Evolutionary conservation across 768 basidiomycete species (phyloP).

Genomic region (Fibroporia radiculosa): DNA sequence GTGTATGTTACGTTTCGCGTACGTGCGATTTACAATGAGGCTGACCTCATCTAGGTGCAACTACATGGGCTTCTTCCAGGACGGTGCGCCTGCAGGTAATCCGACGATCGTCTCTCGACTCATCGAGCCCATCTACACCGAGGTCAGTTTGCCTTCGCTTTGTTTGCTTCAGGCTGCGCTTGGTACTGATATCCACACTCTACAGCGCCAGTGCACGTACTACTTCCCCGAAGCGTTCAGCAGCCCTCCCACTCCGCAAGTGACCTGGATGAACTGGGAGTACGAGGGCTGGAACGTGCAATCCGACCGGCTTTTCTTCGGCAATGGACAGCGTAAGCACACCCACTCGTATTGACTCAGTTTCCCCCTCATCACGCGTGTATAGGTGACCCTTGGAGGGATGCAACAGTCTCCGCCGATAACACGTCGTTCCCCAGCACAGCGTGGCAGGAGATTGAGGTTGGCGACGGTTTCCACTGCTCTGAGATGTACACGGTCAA

Average conservation of each 20-base stretch:
- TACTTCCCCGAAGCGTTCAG: slow-evolving; percentile 59
- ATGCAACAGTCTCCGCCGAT: slow-evolving; percentile 57
- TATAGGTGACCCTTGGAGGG: slow-evolving; percentile 66
- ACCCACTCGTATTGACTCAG: neutral
- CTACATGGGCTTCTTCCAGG: slow-evolving; percentile 49
- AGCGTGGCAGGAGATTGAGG: slow-evolving; percentile 43
- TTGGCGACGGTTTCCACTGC: slow-evolving; percentile 60
- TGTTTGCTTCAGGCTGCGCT: neutral
- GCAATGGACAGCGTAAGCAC: slow-evolving; percentile 55
- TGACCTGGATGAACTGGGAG: slow-evolving; percentile 33
- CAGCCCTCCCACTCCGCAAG: slow-evolving; percentile 35
- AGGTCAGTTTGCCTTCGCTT: slow-evolving; percentile 32
- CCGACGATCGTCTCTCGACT: slow-evolving; percentile 50
- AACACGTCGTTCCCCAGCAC: slow-evolving; percentile 41
- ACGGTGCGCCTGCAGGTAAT: slow-evolving; percentile 28
- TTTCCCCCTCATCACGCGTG: neutral
- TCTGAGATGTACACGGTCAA: slow-evolving; percentile 43
- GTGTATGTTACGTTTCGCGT: slow-evolving; percentile 29
- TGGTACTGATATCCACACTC: neutral
- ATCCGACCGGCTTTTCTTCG: slow-evolving; percentile 55
- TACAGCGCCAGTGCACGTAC: slow-evolving; percentile 56
- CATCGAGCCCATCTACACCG: slow-evolving; percentile 46
- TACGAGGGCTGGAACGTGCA: slow-evolving; percentile 61
- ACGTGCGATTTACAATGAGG: neutral
- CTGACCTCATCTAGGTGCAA: slow-evolving; percentile 44